Evolutionary conservation across 2,329 filamentous ascomycete species (phyloP).

Genomic region (Hypocreales sp.): DNA sequence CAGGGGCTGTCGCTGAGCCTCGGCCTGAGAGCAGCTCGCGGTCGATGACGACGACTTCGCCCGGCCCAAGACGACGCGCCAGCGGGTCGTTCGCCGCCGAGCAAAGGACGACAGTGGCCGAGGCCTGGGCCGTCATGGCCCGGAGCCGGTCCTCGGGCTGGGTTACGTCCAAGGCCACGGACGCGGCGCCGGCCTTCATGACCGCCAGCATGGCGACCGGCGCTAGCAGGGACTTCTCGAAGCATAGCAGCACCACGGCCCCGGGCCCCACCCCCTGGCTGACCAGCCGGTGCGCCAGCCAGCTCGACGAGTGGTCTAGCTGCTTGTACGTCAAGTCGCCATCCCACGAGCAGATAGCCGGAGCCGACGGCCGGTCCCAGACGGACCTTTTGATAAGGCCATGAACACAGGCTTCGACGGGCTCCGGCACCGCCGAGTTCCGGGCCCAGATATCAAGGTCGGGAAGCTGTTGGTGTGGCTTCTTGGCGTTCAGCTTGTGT

Average conservation of each 20-base stretch:
- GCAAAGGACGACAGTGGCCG: slow-evolving; percentile 1
- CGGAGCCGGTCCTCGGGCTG: slow-evolving; percentile 6
- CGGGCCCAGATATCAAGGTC: slow-evolving; percentile 4
- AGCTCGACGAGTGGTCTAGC: slow-evolving; percentile 8
- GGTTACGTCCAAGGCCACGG: slow-evolving; percentile 11
- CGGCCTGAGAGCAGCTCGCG: neutral
- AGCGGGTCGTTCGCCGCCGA: slow-evolving; percentile 1
- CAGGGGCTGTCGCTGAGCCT: neutral
- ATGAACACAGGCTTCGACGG: slow-evolving; percentile 18
- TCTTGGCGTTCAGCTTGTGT: too few relatives aligned
- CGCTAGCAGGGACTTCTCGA: slow-evolving; percentile 10
- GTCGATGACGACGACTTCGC: slow-evolving; percentile 1
- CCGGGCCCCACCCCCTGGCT: slow-evolving; percentile 11
- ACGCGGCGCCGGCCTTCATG: slow-evolving; percentile 9
- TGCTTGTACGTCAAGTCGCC: slow-evolving; percentile 24
- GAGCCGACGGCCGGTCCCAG: slow-evolving; percentile 12
- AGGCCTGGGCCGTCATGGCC: slow-evolving; percentile 6
- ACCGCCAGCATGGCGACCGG: slow-evolving; percentile 9
- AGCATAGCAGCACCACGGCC: slow-evolving; percentile 7
- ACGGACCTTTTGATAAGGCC: slow-evolving; percentile 22
- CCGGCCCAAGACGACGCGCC: neutral
- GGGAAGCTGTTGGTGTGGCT: neutral
- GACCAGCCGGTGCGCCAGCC: slow-evolving; percentile 4
- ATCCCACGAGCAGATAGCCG: slow-evolving; percentile 28
- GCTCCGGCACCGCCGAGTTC: slow-evolving; percentile 5